phyloP scores from a whole-genome alignment of 1,284 basidiomycete genomes.

The Athelia sp. region DNA sequence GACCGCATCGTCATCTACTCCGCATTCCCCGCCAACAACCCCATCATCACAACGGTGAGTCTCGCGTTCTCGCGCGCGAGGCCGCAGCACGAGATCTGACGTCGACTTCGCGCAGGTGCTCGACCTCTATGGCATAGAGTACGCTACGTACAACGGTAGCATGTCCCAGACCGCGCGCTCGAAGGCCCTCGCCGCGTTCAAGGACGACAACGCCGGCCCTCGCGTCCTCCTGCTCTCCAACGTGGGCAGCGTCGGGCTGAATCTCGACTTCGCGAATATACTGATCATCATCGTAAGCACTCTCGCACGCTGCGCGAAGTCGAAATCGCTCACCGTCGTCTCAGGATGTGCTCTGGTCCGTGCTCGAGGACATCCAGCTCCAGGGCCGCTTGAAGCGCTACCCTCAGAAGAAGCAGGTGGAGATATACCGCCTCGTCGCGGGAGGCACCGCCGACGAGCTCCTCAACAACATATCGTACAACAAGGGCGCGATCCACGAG shows the following conservation, averaged over 20 bases:
- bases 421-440: background rate
- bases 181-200: background rate
- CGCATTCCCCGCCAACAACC: slow-evolving; percentile 10
- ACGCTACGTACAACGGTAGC: slow-evolving; percentile 8
- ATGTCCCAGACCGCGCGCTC: background rate
- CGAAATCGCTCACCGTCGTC: background rate
- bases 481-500: background rate
- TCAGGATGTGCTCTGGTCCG: background rate
- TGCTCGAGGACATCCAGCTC: background rate
- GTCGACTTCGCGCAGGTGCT: slow-evolving; percentile 5
- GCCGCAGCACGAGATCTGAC: too few species aligned
- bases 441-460: background rate
- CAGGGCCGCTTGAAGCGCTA: background rate
- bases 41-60: slow-evolving; percentile 7
- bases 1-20: slow-evolving; percentile 17
- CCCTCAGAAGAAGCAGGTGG: background rate
- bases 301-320: background rate
- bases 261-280: slow-evolving; percentile 17
- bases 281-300: slow-evolving; percentile 14
- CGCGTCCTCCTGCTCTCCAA: slow-evolving; percentile 15
- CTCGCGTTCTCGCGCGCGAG: background rate
- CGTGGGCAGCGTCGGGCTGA: slow-evolving; percentile 13
- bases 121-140: slow-evolving; percentile 3
- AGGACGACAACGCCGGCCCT: background rate
- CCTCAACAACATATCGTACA: background rate